Percentiles rank a stretch among this genome's conserved stretches.
Evolutionary conservation across 2,329 filamentous ascomycete genomes (phyloP).

Genomic region (Xylaria sp.): DNA sequence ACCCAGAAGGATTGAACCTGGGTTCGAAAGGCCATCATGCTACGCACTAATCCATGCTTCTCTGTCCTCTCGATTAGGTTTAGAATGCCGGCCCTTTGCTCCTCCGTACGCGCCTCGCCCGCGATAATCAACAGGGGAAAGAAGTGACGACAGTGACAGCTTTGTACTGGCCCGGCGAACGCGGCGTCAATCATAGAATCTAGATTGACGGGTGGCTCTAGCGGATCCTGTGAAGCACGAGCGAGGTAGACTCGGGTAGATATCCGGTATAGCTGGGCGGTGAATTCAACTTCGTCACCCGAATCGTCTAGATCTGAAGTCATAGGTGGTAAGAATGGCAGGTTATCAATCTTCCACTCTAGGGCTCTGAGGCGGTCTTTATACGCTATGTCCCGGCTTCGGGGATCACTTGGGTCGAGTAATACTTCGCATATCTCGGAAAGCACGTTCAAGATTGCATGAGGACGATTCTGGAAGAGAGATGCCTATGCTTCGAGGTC

Average conservation of each 20-base stretch:
- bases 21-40: slow-evolving; percentile 39
- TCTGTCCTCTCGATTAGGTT: slow-evolving; percentile 47
- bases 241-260: slow-evolving; percentile 40
- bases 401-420: slow-evolving; percentile 38
- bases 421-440: slow-evolving; percentile 41
- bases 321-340: slow-evolving; percentile 7
- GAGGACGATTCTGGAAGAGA: slow-evolving; percentile 29
- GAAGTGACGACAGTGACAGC: slow-evolving; percentile 46
- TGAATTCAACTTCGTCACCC: slow-evolving; percentile 7
- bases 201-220: slow-evolving; percentile 37
- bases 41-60: slow-evolving; percentile 34
- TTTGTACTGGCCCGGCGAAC: slow-evolving; percentile 32
- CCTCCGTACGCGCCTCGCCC: slow-evolving; percentile 50
- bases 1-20: slow-evolving; percentile 49
- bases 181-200: slow-evolving; percentile 37
- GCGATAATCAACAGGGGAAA: slow-evolving; percentile 51
- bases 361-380: slow-evolving; percentile 30
- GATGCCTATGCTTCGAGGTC: slow-evolving; percentile 11
- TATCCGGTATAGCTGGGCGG: slow-evolving; percentile 37
- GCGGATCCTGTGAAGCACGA: slow-evolving; percentile 42
- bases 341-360: slow-evolving; percentile 29
- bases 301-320: not conserved
- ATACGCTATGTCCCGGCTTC: slow-evolving; percentile 33
- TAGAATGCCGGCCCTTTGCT: slow-evolving; percentile 47
- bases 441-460: slow-evolving; percentile 39